Conservation (phyloP, 495 filamentous ascomycete genomes). For the Cryomyces minteri region DNA sequence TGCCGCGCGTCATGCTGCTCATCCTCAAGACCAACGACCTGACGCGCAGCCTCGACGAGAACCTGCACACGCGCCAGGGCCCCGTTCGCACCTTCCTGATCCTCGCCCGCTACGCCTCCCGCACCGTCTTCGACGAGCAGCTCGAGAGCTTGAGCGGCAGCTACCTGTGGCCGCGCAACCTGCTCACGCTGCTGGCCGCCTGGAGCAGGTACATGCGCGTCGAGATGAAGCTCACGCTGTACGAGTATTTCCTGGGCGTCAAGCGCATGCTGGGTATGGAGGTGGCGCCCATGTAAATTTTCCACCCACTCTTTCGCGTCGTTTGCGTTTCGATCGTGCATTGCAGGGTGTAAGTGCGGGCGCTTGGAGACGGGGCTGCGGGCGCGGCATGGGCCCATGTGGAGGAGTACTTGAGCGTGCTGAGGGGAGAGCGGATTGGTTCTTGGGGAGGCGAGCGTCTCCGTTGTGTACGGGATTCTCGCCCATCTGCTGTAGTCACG, state of each 20-base stretch:
- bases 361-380: no score
- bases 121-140: constrained; percentile 76
- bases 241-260: constrained; percentile 38
- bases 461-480: no score
- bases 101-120: constrained; percentile 77
- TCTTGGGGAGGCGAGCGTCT: no score
- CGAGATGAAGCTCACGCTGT: constrained; percentile 41
- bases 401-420: no score
- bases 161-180: constrained; percentile 32
- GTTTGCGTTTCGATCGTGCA: no score
- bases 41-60: constrained; percentile 86
- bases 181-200: constrained; percentile 34
- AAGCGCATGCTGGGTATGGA: constrained; percentile 26
- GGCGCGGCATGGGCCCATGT: no score
- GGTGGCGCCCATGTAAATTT: constrained; percentile 14
- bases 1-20: constrained; percentile 79
- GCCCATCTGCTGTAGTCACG: no score
- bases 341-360: constrained; percentile 11
- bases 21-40: constrained; percentile 98
- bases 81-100: constrained; percentile 85
- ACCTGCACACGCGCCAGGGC: constrained; percentile 73
- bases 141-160: constrained; percentile 55
- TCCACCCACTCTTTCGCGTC: constrained; percentile 9
- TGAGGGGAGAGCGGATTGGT: no score
- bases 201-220: constrained; percentile 42